Base-by-base conservation (phyloP, 176 grass and related monocot species). In the Aegilops tauschii region DNA sequence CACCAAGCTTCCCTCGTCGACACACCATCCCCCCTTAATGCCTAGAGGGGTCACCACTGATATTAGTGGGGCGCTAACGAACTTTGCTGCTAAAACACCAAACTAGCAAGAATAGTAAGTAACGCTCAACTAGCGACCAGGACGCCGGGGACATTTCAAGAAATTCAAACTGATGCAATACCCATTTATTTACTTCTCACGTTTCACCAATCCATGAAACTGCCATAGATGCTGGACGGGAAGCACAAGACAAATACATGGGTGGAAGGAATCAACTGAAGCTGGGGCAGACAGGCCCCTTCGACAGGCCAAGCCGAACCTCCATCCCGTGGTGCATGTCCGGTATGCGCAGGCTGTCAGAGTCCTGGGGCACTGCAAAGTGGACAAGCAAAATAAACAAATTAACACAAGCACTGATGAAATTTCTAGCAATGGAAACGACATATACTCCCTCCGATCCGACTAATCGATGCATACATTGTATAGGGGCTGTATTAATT, bases 281-380 rank as follows among this genome's bases (percentile, higher is more conserved):
- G 42, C 83, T 82, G 68, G 91, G 93, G 72, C 76, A 86, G 64
- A 87, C 87, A 42, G 91, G 95, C 36, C 93, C 95, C 92, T 95
- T 95, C 0, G 95, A 98, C 35, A 98, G 34, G 56, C 95, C 91
- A 73, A 98, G 93, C 61, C 87, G 91, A 87, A 98, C 95, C 81
- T 98, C 95, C 93, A 98, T 98, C 35, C 80, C 95, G 16, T 95
- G 93, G 64, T 98, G 95, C 93, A 95, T 90, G 61, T 98, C 95
- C 12, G 87, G 82, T 31, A 92, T 84, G 40, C 89, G 83, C 68
- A 89, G 86, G 79, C 65, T 86, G 45, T 98, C 95, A 34, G 95
- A 98, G 50, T 93, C 91, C 79, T 93, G 95, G 9, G 95, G 95
- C 85, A 92, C 95, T 95, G 74, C 70, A 93, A 72, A 62, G 34